Conservation (phyloP, 2,329 filamentous ascomycete species). For the Colletotrichum zoysiae region DNA sequence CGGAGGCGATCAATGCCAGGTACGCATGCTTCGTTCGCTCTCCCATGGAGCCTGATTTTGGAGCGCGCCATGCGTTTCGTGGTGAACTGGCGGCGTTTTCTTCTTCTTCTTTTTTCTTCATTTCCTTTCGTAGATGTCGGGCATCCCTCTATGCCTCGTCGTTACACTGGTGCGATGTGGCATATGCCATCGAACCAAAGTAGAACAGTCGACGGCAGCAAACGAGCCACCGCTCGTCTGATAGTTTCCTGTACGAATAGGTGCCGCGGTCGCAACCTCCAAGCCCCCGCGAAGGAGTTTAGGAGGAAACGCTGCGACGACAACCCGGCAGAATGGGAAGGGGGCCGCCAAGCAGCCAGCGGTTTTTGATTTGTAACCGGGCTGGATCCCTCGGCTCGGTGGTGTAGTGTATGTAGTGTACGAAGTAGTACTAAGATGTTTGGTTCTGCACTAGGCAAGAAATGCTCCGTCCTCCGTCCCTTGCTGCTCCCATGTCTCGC, state of each 20-base stretch:
- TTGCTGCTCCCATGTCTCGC: slow-evolving; percentile 24
- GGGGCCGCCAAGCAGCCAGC: slow-evolving; percentile 1
- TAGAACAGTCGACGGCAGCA: neutral
- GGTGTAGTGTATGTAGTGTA: neutral
- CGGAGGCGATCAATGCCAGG: slow-evolving; percentile 24
- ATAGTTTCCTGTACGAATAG: neutral
- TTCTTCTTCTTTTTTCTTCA: neutral
- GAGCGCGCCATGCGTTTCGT: neutral
- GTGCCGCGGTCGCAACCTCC: neutral
- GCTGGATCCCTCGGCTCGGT: neutral
- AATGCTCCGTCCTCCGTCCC: slow-evolving; percentile 21
- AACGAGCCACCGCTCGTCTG: neutral
- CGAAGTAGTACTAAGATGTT: neutral
- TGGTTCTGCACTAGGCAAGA: slow-evolving; percentile 11
- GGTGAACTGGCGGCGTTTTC: neutral
- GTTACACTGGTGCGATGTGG: neutral
- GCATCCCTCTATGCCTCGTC: neutral
- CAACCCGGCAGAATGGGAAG: neutral
- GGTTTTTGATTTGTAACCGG: neutral
- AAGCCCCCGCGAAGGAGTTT: slow-evolving; percentile 6
- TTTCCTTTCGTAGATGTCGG: neutral
- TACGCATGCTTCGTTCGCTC: neutral
- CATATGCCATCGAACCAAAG: slow-evolving; percentile 23
- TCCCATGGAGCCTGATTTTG: neutral
- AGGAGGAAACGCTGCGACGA: neutral